Percentiles rank a stretch among this genome's conserved stretches.
Conservation (phyloP, 2,329 filamentous ascomycete species). For the Arthrobotrys conoides region DNA sequence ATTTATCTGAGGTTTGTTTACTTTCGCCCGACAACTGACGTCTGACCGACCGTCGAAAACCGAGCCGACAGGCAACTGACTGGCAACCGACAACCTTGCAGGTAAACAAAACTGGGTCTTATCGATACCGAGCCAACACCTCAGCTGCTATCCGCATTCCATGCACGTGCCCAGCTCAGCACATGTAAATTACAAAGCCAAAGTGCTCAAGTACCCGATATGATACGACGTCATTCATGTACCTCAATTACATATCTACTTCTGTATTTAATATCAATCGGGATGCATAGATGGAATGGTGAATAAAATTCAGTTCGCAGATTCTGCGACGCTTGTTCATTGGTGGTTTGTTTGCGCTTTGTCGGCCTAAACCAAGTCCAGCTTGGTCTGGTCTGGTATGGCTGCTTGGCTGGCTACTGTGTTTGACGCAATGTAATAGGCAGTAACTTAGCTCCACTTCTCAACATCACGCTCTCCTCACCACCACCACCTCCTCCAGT, state of each 20-base stretch:
- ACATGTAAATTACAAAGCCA: too few relatives aligned
- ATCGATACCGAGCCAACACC: too few relatives aligned
- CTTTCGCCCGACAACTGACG: slow-evolving; percentile 10
- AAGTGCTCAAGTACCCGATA: too few relatives aligned
- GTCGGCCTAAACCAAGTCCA: neutral
- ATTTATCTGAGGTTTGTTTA: slow-evolving; percentile 23
- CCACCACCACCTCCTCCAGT: neutral
- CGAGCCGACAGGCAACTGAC: too few relatives aligned
- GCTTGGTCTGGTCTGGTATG: neutral
- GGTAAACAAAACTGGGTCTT: neutral
- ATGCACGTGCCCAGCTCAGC: too few relatives aligned
- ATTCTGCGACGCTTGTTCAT: neutral
- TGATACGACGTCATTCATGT: too few relatives aligned
- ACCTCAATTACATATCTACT: too few relatives aligned
- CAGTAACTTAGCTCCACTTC: neutral
- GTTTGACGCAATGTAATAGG: slow-evolving; percentile 2
- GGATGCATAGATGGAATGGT: too few relatives aligned
- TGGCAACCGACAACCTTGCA: too few relatives aligned
- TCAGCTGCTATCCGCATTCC: too few relatives aligned
- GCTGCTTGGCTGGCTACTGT: neutral
- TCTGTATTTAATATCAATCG: too few relatives aligned
- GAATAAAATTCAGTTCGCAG: neutral
- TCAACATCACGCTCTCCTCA: slow-evolving; percentile 17
- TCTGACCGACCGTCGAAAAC: neutral
- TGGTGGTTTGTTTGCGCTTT: neutral